These are phyloP conservation scores for Tetrapisispora taiwanensis DNA, from an alignment of 805 yeast genomes.

Conservation along the genomic window DNA sequence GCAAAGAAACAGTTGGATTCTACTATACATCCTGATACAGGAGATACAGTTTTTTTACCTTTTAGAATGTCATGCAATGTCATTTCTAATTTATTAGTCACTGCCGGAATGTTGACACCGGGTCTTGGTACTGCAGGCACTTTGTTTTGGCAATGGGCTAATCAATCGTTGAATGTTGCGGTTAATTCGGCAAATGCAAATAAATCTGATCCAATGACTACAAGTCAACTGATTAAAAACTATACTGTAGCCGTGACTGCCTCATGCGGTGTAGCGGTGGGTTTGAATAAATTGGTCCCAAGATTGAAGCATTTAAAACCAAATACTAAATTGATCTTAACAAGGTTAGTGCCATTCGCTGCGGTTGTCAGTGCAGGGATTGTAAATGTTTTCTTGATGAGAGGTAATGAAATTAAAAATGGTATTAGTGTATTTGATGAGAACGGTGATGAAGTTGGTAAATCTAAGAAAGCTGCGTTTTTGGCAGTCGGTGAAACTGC, in stretches of 20 bases:
- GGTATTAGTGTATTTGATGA: conserved; percentile 67
- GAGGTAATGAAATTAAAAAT: conserved; percentile 84
- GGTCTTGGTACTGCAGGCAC: conserved; percentile 84
- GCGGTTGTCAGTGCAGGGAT: conserved; percentile 97
- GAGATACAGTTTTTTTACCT: conserved; percentile 84
- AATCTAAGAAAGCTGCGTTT: conserved; percentile 76
- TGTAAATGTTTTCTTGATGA: conserved; percentile 92
- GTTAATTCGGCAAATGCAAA: conserved; percentile 93
- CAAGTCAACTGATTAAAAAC: conserved; percentile 64
- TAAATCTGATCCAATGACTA: conserved; percentile 83
- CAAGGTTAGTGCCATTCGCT: conserved; percentile 93
- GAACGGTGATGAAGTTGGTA: conserved; percentile 58
- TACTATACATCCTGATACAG: conserved; percentile 93
- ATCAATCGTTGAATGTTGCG: conserved; percentile 94
- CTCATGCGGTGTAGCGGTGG: conserved; percentile 90
- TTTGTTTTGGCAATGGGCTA: conserved; percentile 94
- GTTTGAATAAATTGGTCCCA: conserved; percentile 87
- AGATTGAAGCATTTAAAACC: conserved; percentile 62
- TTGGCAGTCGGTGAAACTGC: conserved; percentile 97
- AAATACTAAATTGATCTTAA: conserved; percentile 56
- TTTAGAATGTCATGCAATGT: conserved; percentile 97
- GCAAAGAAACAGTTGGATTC: conserved; percentile 85
- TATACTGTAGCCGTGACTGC: conserved; percentile 87
- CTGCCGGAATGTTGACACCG: conserved; percentile 97
- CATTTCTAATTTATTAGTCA: conserved; percentile 83